Percentiles rank a stretch among this genome's conserved stretches.
Evolutionary conservation across 1,284 basidiomycete species (phyloP).

Genomic region (Schizopora paradoxa): DNA sequence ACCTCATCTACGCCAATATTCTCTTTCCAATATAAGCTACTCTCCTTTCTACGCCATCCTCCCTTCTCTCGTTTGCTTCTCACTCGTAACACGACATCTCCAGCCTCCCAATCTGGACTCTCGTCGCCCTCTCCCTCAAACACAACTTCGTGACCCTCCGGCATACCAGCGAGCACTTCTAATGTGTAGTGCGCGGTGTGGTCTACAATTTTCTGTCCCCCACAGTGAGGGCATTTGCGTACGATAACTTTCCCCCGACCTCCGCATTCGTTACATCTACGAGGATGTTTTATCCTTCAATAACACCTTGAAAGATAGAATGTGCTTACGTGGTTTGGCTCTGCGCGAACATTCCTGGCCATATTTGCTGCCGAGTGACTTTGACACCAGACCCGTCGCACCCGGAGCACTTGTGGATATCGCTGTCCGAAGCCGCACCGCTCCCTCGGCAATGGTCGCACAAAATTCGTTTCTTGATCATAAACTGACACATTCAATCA

Average conservation of each 20-base stretch:
- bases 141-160: slow-evolving; percentile 86
- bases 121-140: slow-evolving; percentile 94
- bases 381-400: slow-evolving; percentile 86
- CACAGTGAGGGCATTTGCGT: slow-evolving; percentile 74
- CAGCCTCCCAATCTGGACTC: slow-evolving; percentile 87
- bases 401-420: slow-evolving; percentile 76
- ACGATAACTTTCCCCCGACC: slow-evolving; percentile 80
- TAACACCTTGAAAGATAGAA: neutral
- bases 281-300: neutral
- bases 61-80: slow-evolving; percentile 71
- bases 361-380: slow-evolving; percentile 86
- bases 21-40: slow-evolving; percentile 84
- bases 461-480: slow-evolving; percentile 81
- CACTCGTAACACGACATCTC: slow-evolving; percentile 83
- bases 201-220: slow-evolving; percentile 78
- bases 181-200: slow-evolving; percentile 78
- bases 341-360: slow-evolving; percentile 91
- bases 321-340: slow-evolving; percentile 57
- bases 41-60: slow-evolving; percentile 83
- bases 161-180: slow-evolving; percentile 81
- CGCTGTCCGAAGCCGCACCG: slow-evolving; percentile 81
- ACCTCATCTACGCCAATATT: slow-evolving; percentile 88
- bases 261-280: slow-evolving; percentile 61
- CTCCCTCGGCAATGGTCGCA: slow-evolving; percentile 92
- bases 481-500: slow-evolving; percentile 55